Base-by-base conservation (phyloP, 208 protist genomes). In the Leishmania turanica region DNA sequence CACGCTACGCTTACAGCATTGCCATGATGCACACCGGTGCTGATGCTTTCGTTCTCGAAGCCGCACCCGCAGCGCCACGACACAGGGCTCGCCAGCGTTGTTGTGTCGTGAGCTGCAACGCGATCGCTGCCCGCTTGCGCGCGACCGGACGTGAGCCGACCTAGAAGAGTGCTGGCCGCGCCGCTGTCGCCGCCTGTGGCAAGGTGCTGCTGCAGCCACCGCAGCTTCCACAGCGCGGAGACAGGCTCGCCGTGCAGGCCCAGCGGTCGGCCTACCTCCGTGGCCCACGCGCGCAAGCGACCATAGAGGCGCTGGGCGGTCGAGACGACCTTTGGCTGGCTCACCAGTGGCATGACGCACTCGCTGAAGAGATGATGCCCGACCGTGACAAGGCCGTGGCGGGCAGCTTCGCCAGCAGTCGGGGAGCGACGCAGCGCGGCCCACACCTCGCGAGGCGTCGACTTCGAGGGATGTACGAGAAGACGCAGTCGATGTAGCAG, bases 1-100 rank as follows among this genome's bases (percentile, higher is more conserved):
- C 78, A 89, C 78, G 75, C 70, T n/a, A 80, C n/a, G 6, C 75
- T 53, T 27, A 27, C 19, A 6, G 19, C 51, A 8, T 68, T 37
- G 34, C 45, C 11, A 27, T 53, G 24, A 21, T 17, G 2, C 42
- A 0, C 4, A 37, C 9, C 1, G 3, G 31, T 24, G 31, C 47
- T 74, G 6, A 15, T 31, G 40, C 17, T 0, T 73, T 37, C 71
- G 31, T 89, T 91, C 17, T 78, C 51, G 75, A 79, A 90, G 15
- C 90, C 80, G 60, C 93, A 96, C 9, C 91, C 90, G 79, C 92
- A 96, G 9, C 42, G 13, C 76, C 76, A 79, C 56, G 7, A 34
- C 27, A 53, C 13, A 17, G 19, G 19, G 1, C 37, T 24, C 54
- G 56, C 1, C 17, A 8, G 53, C 17, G 42, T 49, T 19, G 51